These are phyloP conservation scores for Halophytophthora polymorphica DNA, from an alignment of 352 stramenopile genomes.

Conservation along the genomic window DNA sequence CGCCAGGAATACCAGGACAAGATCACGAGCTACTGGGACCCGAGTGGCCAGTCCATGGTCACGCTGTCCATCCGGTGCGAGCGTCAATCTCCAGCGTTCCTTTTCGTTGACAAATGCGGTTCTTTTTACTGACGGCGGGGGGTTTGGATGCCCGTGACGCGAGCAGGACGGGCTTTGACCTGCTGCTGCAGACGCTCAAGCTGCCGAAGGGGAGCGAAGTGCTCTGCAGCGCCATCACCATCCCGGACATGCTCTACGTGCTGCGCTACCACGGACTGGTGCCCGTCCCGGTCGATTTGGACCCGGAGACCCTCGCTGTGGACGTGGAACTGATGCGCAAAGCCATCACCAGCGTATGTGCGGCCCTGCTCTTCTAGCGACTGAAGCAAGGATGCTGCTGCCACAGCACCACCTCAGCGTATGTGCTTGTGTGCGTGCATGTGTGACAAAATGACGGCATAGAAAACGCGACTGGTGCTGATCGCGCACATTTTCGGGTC, in stretches of 20 bases:
- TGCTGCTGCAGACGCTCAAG: constrained; percentile 72
- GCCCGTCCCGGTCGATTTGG: constrained; percentile 66
- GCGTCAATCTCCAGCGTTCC: not conserved
- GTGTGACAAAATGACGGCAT: not conserved
- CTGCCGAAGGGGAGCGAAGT: constrained; percentile 67
- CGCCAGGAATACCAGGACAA: constrained; percentile 47
- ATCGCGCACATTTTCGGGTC: constrained; percentile 84
- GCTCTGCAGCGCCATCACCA: constrained; percentile 81
- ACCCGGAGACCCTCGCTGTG: constrained; percentile 59
- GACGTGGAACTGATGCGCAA: constrained; percentile 43
- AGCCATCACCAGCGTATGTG: constrained; percentile 39
- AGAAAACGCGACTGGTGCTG: constrained; percentile 67
- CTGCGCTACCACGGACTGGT: constrained; percentile 73
- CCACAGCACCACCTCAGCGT: too few relatives aligned
- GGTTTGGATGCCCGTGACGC: not conserved
- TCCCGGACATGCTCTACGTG: constrained; percentile 84
- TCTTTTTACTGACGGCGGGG: not conserved
- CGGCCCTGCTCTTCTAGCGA: not conserved
- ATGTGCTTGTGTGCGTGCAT: too few relatives aligned
- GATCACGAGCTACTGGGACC: constrained; percentile 54
- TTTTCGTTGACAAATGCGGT: not conserved
- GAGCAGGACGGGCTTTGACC: constrained; percentile 74
- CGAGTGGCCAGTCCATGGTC: constrained; percentile 56
- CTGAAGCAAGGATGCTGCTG: too few relatives aligned
- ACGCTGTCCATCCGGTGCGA: constrained; percentile 70